Percentiles rank a stretch among this genome's conserved stretches.
phyloP scores from a whole-genome alignment of 2,329 filamentous ascomycete species.

The Metarhizium sp. region DNA sequence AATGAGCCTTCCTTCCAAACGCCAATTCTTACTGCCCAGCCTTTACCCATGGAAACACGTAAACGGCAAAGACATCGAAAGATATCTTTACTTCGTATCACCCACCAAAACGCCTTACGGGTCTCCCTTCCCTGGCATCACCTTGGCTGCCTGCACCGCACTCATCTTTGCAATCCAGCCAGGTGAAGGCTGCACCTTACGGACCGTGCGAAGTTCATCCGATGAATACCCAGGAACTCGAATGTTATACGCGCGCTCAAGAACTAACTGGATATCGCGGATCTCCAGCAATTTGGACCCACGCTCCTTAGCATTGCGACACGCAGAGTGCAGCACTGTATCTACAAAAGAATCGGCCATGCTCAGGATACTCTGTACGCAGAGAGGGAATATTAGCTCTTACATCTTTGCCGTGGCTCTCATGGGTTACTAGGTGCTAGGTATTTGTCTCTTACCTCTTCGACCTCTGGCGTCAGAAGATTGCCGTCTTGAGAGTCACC shows the following conservation, averaged over 20 bases:
- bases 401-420: not conserved
- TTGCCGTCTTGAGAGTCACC: constrained; percentile 65
- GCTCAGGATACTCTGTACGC: constrained; percentile 66
- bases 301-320: constrained; percentile 85
- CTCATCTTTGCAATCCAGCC: constrained; percentile 97
- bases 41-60: not conserved
- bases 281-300: constrained; percentile 86
- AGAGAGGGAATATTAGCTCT: constrained; percentile 9
- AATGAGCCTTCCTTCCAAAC: constrained; percentile 4
- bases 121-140: constrained; percentile 53
- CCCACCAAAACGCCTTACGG: not conserved
- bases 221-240: constrained; percentile 89
- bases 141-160: constrained; percentile 89
- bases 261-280: constrained; percentile 72
- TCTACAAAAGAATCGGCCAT: constrained; percentile 95
- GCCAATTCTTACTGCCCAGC: not conserved
- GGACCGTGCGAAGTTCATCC: constrained; percentile 87
- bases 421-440: not conserved
- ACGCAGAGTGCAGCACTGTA: constrained; percentile 76
- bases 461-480: constrained; percentile 79
- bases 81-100: not conserved
- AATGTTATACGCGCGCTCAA: constrained; percentile 82
- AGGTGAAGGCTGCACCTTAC: constrained; percentile 80
- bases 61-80: not conserved
- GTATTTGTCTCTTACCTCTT: constrained; percentile 59